Evolutionary conservation across 441 rosid genomes (phyloP), one percentile per base, ranked within the genome.

Genomic region (Hura crepitans): DNA sequence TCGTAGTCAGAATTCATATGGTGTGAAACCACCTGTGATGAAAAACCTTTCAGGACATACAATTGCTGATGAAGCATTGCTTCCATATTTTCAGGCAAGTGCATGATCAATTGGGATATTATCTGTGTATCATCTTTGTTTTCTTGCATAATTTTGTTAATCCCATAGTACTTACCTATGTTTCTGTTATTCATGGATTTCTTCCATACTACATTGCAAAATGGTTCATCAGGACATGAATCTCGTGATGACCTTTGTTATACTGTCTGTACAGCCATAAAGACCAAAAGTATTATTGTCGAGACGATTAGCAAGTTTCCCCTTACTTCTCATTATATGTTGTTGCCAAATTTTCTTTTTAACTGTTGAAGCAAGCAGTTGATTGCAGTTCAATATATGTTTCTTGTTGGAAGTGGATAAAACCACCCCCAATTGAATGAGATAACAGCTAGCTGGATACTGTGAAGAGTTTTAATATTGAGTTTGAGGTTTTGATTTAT

Each of bases 51-150:
- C 77, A 14, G 84, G 82, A 55, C 86, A 83, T 70, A 75, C 70
- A 72, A 78, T 87, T 80, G 86, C 82, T 67, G 90, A 81, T 51
- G 99, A 96, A 78, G 98, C 97, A 50, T 81, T 96, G 84, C 98
- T 96, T 73, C 99, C 99, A 47, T 96, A 85, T 86, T 90, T 96
- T 75, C 98, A 93, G 99, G 99, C 86, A 73, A 85, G 82, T 75
- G 45, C 51, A 62, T 43, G 37, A 42, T 51, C 20, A 62, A 53
- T 31, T 64, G 67, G 58, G 66, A 20, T 75, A 62, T 42, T 67
- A 64, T n/a, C n/a, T n/a, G n/a, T n/a, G n/a, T n/a, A n/a, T n/a
- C n/a, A n/a, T 63, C 7, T 57, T 64, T 55, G n/a, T n/a, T n/a
- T 50, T 53, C 7, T 74, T 78, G 63, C 27, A 6, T 8, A 62